phyloP scores from a whole-genome alignment of 1,139 yeast genomes.

The Taiozyma onychis region DNA sequence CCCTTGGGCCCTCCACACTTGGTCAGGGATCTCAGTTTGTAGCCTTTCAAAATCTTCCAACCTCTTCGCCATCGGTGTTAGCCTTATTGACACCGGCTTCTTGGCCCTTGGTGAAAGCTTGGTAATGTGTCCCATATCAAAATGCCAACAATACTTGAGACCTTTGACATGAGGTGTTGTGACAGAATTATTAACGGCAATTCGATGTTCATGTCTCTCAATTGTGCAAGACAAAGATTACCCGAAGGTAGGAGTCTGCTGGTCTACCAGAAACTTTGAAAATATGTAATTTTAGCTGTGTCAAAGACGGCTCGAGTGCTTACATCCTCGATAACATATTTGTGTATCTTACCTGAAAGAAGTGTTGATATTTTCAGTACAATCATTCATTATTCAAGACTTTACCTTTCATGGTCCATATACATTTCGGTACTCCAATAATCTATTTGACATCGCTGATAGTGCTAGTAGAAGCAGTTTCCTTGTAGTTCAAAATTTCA shows the following conservation, averaged over 20 bases:
- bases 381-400: too few relatives aligned
- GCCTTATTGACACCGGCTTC: not conserved
- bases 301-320: too few relatives aligned
- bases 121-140: not conserved
- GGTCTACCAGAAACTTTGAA: too few relatives aligned
- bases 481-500: constrained; percentile 7
- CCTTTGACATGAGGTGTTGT: not conserved
- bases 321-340: too few relatives aligned
- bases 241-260: too few relatives aligned
- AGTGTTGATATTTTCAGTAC: too few relatives aligned
- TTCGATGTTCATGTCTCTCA: too few relatives aligned
- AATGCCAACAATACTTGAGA: not conserved
- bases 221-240: too few relatives aligned
- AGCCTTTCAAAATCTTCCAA: not conserved
- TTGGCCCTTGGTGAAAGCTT: not conserved
- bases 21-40: not conserved
- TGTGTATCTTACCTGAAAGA: too few relatives aligned
- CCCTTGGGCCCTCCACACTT: not conserved
- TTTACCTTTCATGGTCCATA: not conserved
- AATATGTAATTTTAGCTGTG: too few relatives aligned
- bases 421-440: not conserved
- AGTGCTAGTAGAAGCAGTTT: not conserved
- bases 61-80: not conserved
- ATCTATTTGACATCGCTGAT: not conserved
- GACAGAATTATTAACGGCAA: not conserved